These are phyloP conservation scores for Penicillium sp. DNA, from an alignment of 2,329 filamentous ascomycete species.

Conservation along the genomic window DNA sequence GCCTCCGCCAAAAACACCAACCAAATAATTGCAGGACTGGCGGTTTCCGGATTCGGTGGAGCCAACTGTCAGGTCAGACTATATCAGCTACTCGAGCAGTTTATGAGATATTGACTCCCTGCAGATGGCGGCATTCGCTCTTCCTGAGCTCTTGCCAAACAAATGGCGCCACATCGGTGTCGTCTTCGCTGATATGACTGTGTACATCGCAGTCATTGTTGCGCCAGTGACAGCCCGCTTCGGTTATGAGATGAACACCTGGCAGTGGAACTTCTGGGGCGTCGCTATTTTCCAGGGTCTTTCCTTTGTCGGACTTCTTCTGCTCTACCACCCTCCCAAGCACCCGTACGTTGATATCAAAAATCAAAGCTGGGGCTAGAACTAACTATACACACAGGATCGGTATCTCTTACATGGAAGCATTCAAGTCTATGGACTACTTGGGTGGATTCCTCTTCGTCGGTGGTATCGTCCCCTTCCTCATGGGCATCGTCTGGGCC, in stretches of 20 bases:
- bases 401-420: conserved; percentile 36
- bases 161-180: conserved; percentile 51
- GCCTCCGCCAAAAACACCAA: conserved; percentile 42
- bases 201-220: conserved; percentile 49
- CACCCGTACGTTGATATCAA: conserved; percentile 37
- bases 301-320: conserved; percentile 45
- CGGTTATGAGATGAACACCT: conserved; percentile 38
- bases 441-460: conserved; percentile 39
- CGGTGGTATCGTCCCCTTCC: conserved; percentile 36
- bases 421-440: conserved; percentile 42
- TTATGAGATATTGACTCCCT: not conserved
- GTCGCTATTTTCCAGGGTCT: conserved; percentile 46
- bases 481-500: conserved; percentile 45
- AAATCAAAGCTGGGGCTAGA: conserved; percentile 12
- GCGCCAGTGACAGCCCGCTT: conserved; percentile 49
- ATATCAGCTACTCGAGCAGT: not conserved
- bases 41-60: conserved; percentile 47
- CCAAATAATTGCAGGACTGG: conserved; percentile 41
- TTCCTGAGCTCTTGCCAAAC: conserved; percentile 51
- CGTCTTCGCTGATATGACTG: conserved; percentile 44
- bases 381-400: conserved; percentile 25
- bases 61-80: conserved; percentile 43
- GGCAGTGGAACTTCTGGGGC: conserved; percentile 50
- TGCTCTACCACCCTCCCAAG: conserved; percentile 43
- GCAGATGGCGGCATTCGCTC: conserved; percentile 44